Evolutionary conservation across 495 filamentous ascomycete species (phyloP).

Genomic region (Penicillium subrubescens): DNA sequence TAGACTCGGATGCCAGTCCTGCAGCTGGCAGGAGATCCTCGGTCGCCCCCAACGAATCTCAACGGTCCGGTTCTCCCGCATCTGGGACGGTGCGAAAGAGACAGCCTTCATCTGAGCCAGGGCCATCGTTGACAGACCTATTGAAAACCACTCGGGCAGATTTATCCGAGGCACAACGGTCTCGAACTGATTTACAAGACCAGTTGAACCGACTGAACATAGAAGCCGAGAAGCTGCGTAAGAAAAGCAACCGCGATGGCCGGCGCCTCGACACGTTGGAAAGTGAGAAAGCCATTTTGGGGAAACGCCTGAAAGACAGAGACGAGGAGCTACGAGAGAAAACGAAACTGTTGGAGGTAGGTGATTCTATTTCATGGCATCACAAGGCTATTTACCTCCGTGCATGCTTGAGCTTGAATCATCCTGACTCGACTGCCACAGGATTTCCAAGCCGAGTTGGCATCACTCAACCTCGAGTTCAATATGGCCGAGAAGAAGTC

Average conservation of each 20-base stretch:
- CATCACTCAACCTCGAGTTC: constrained; percentile 81
- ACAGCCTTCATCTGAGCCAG: constrained; percentile 23
- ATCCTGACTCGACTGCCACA: constrained; percentile 28
- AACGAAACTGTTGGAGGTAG: constrained; percentile 74
- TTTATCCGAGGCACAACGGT: constrained; percentile 72
- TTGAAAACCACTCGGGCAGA: constrained; percentile 60
- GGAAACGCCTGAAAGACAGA: constrained; percentile 68
- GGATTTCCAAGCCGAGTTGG: constrained; percentile 89
- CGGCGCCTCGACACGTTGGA: constrained; percentile 63
- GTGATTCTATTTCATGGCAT: constrained; percentile 3
- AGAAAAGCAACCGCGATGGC: constrained; percentile 54
- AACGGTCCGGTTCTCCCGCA: constrained; percentile 18
- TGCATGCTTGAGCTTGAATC: too few species aligned
- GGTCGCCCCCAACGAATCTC: constrained; percentile 16
- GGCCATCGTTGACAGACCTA: constrained; percentile 33
- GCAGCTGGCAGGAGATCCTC: constrained; percentile 8
- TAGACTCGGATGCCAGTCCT: constrained; percentile 7
- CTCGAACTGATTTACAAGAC: constrained; percentile 64
- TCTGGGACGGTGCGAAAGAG: constrained; percentile 28
- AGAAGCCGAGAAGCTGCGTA: constrained; percentile 61
- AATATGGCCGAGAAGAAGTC: constrained; percentile 78
- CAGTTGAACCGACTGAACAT: constrained; percentile 59
- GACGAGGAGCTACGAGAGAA: constrained; percentile 87
- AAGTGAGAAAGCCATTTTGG: constrained; percentile 60
- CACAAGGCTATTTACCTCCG: neutral